Evolutionary conservation across 164 flowering plant species (phyloP).

Genomic region (Saururus chinensis): DNA sequence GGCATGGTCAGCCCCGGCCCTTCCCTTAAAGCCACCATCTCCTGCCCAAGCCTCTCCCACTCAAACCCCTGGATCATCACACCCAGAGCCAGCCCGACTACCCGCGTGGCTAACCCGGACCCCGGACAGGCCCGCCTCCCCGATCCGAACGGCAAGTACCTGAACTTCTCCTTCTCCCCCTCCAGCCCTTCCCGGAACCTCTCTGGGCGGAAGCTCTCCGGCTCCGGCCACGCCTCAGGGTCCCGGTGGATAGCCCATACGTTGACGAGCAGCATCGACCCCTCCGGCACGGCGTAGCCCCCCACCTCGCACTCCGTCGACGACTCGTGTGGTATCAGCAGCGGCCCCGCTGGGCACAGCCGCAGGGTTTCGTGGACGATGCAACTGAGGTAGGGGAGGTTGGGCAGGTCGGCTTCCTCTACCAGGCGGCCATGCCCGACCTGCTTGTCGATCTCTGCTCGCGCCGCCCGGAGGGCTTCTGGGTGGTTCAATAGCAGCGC

Average conservation of each 20-base stretch:
- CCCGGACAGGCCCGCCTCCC: slow-evolving; percentile 21
- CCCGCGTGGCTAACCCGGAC: slow-evolving; percentile 8
- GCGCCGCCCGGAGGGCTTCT: slow-evolving; percentile 16
- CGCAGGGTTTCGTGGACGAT: slow-evolving; percentile 35
- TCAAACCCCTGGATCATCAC: slow-evolving; percentile 8
- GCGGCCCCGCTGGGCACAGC: slow-evolving; percentile 33
- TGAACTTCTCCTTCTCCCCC: slow-evolving; percentile 6
- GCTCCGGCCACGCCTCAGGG: slow-evolving; percentile 40
- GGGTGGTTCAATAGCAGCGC: slow-evolving; percentile 37
- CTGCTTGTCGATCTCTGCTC: slow-evolving; percentile 24
- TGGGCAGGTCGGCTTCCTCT: slow-evolving; percentile 32
- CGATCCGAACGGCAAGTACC: slow-evolving; percentile 14
- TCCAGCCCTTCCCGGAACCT: slow-evolving; percentile 21
- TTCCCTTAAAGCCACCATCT: slow-evolving; percentile 7
- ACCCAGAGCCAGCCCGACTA: slow-evolving; percentile 5
- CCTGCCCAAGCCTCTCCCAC: slow-evolving; percentile 6
- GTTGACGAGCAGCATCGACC: slow-evolving; percentile 36
- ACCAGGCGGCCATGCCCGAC: slow-evolving; percentile 22
- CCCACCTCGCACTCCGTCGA: slow-evolving; percentile 24
- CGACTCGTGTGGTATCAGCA: slow-evolving; percentile 36
- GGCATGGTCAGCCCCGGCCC: slow-evolving; percentile 10
- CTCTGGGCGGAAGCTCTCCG: slow-evolving; percentile 38
- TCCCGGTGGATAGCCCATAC: slow-evolving; percentile 45
- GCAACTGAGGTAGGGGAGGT: slow-evolving; percentile 26
- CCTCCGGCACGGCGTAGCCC: slow-evolving; percentile 27